Percentiles rank a stretch among this genome's conserved stretches.
Conservation (phyloP, 2,329 filamentous ascomycete species). For the Alternaria sp. region DNA sequence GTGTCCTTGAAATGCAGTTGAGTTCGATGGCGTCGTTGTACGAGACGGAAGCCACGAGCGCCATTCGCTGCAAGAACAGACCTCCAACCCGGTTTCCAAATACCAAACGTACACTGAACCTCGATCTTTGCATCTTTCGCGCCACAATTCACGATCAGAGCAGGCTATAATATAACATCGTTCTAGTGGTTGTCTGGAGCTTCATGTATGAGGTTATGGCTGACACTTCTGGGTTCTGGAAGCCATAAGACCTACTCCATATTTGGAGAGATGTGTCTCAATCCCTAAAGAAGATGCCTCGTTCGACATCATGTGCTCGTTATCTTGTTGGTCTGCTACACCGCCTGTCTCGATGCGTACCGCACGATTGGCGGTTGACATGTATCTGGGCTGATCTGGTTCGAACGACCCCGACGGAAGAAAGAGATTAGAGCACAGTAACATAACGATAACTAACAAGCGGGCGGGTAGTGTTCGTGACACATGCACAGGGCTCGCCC, state of each 20-base stretch:
- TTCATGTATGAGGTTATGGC: too few relatives aligned
- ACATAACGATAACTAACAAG: constrained; percentile 40
- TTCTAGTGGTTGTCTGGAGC: too few relatives aligned
- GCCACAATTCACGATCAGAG: background rate
- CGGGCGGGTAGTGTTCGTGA: constrained; percentile 37
- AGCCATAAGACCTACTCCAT: too few relatives aligned
- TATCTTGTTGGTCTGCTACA: constrained; percentile 4
- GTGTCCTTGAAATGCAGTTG: constrained; percentile 17
- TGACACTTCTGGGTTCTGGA: too few relatives aligned
- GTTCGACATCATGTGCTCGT: background rate
- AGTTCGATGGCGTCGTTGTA: constrained; percentile 38
- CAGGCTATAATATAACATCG: background rate
- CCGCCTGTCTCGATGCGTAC: constrained; percentile 18
- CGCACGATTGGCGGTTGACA: constrained; percentile 12
- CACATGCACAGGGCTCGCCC: constrained; percentile 28
- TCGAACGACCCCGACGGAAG: constrained; percentile 18
- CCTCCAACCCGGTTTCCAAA: constrained; percentile 33
- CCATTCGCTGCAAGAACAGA: constrained; percentile 39
- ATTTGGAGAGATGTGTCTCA: too few relatives aligned
- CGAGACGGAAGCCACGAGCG: constrained; percentile 39
- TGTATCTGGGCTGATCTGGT: constrained; percentile 18
- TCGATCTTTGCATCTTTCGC: background rate
- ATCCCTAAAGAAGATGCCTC: background rate
- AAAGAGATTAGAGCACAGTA: constrained; percentile 20
- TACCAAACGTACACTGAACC: constrained; percentile 19